Base-by-base conservation (phyloP, 75 land plant genomes). In the Picea glauca region DNA sequence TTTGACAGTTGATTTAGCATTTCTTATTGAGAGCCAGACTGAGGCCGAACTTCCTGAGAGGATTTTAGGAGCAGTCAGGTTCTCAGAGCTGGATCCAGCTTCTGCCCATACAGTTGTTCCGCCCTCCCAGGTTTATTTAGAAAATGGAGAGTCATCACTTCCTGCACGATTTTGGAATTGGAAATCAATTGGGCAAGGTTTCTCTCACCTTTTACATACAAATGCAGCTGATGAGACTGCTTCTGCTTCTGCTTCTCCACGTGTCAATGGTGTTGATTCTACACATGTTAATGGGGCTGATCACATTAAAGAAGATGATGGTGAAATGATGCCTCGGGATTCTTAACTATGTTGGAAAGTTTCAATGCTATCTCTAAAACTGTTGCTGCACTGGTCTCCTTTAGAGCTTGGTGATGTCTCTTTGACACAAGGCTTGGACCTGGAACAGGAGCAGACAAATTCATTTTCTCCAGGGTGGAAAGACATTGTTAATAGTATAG, bases 1-100 rank as follows among this genome's bases (percentile, higher is more conserved):
- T n/a, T 80, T 98, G 32, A 95, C 98, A 12, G 98, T 95, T 58
- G 99, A 98, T 80, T 79, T 98, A 60, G 98, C 98, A 32, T 98
- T 95, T 76, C 91, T 98, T 31, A 90, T 98, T 66, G 99, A 98
- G 78, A 81, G 91, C 75, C 96, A 95, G 88, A 76, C 87, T 21
- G 90, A 93, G 23, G 68, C 83, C 18, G 98, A 98, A 78, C 94
- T 98, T 20, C 99, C 99, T 1, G 99, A 98, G 82, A 77, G 82
- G 83, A 83, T 98, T n/a, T 80, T 98, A 77, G 98, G 98, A 68
- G 92, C 98, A 56, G 76, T 98, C 4, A 89, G 99, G 60, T 93
- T 98, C 77, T 90, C 88, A 7, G 91, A 89, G 64, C 85, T 98
- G 26, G 87, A 98, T 58, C 92, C 93, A 30, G 86, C 90, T 43